Conservation (phyloP, 441 rosid species). For the Biscutella laevigata region DNA sequence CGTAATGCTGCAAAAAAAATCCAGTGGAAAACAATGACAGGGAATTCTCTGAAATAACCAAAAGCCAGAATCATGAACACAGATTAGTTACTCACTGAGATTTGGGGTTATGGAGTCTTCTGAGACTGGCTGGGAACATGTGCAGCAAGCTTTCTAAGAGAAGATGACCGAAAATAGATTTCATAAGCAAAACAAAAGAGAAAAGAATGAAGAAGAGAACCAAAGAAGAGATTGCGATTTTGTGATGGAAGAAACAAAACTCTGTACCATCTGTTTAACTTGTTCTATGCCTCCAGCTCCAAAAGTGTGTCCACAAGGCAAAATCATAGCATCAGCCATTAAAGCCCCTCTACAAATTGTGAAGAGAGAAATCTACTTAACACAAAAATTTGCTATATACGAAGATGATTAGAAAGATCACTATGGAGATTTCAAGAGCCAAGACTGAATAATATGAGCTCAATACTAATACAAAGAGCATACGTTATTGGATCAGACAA, state of each 20-base stretch:
- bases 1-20: constrained; percentile 49
- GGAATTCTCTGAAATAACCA: neutral
- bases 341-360: constrained; percentile 53
- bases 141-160: constrained; percentile 27
- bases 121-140: constrained; percentile 31
- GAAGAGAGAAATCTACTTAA: neutral
- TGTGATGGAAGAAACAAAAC: neutral
- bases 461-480: constrained; percentile 24
- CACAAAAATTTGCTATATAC: neutral
- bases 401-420: neutral
- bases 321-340: constrained; percentile 92
- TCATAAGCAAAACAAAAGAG: constrained; percentile 4
- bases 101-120: constrained; percentile 30
- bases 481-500: constrained; percentile 76
- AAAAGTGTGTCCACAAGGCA: constrained; percentile 95
- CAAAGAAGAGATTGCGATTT: neutral
- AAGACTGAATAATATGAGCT: neutral
- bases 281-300: constrained; percentile 70
- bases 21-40: neutral
- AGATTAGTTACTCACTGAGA: constrained; percentile 25
- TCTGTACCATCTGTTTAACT: constrained; percentile 44
- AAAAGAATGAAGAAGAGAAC: neutral
- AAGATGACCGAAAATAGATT: constrained; percentile 6
- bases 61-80: neutral
- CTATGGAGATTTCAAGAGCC: neutral